Base-by-base conservation (phyloP, 371 early-diverging fungal genomes). In the Caulochytrium protostelioides region DNA sequence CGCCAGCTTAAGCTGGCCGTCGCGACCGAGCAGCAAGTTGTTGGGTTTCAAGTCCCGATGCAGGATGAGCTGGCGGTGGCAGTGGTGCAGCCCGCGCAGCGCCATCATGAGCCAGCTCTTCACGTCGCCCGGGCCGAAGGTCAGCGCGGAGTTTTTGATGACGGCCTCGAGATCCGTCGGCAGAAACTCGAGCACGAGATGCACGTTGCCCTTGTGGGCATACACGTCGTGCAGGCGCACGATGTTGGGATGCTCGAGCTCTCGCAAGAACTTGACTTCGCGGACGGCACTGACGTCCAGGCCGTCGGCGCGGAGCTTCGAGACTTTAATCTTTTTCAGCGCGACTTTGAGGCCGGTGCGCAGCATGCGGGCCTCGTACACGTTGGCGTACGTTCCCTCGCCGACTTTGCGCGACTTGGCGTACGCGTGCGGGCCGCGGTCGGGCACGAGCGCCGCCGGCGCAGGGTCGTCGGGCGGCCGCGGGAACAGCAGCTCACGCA, bases 41-140 rank as follows among this genome's bases (percentile, higher is more conserved):
- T 92, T 95, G 27, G 99, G 99, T 56, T 99, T 99, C 70, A 99
- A 70, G 78, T 99, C 99, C 43, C 98, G 57, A 46, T 98, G 98
- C 19, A 98, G 55, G 25, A 98, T 70, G 73, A 78, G 91, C 43
- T 74, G 77, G 5, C 72, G 51, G 53, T 99, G 99, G 50, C 83
- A 83, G 42, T 83, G 86, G 39, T 82, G 72, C 28, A 98, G 54
- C 6, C 97, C 99, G 19, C 83, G 72, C 20, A 97, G 49, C 30
- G 84, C 79, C 98, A 97, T 98, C 40, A 84, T 38, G 79, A 98
- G 78, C 97, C 97, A 98, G 35, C 82, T 74, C 52, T 99, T 99
- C 30, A 97, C 85, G 54, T 99, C 97, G 2, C 77, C 83, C 2
- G 91, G 79, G 72, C 80, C 82, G 50, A 99, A 90, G 14, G 91